phyloP scores from a whole-genome alignment of 2,329 filamentous ascomycete species.

The Plectosphaerella plurivora region DNA sequence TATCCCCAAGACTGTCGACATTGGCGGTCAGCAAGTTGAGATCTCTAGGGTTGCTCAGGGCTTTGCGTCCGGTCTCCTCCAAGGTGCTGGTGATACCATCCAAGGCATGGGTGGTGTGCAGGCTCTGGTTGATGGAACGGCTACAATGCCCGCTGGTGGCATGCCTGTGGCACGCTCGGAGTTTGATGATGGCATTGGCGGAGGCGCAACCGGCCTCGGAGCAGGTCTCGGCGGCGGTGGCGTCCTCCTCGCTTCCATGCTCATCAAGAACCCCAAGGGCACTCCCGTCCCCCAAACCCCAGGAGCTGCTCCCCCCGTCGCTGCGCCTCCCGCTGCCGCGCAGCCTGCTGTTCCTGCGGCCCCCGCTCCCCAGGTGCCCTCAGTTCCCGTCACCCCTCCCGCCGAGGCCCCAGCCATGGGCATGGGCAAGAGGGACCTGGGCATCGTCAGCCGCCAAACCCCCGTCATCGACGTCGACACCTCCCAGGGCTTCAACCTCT shows the following conservation, averaged over 20 bases:
- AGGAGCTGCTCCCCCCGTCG: neutral
- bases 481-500: constrained; percentile 17
- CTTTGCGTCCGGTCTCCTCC: constrained; percentile 26
- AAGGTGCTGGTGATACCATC: constrained; percentile 27
- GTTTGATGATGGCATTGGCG: constrained; percentile 28
- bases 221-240: constrained; percentile 27
- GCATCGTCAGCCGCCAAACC: constrained; percentile 3
- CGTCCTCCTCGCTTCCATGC: constrained; percentile 21
- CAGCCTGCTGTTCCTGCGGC: neutral
- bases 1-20: constrained; percentile 12
- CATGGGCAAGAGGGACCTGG: neutral
- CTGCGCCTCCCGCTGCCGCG: neutral
- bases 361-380: neutral
- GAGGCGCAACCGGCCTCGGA: constrained; percentile 28
- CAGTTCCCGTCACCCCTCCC: neutral
- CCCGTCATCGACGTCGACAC: constrained; percentile 9
- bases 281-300: neutral
- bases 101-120: constrained; percentile 24
- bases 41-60: constrained; percentile 25
- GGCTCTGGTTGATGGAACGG: constrained; percentile 22
- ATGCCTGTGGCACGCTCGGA: constrained; percentile 17
- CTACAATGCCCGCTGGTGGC: constrained; percentile 11
- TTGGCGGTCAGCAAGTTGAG: constrained; percentile 12
- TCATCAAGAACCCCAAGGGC: constrained; percentile 17
- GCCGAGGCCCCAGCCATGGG: neutral